Base-by-base conservation (phyloP, 2,329 filamentous ascomycete genomes). In the Colletotrichum eremochloae region DNA sequence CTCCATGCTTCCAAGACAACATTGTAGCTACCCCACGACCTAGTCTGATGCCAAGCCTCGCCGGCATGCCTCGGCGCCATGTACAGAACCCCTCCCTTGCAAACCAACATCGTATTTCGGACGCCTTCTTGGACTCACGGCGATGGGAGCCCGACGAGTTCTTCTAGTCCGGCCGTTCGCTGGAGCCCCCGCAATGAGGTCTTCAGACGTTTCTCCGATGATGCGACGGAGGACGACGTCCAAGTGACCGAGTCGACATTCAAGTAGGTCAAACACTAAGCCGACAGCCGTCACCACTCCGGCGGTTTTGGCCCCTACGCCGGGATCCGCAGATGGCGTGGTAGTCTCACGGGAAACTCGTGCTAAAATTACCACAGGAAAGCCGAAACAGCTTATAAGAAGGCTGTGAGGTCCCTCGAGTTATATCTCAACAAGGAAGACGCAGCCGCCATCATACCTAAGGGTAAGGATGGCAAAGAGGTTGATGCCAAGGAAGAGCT, bases 121-220 rank as follows among this genome's bases (percentile, higher is more conserved):
- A 56, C 71, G 48, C 71, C 56, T 7, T 73, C 57, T 36, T 72
- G 69, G 65, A 46, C 18, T 24, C 67, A 56, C 50, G 55, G 53
- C 24, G 62, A 67, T 40, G 71, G 67, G 48, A 73, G 71, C 56
- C 67, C 67, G 56, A 73, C 56, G 67, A 71, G 38, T 12, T 36
- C 53, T 2, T 38, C 56, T 6, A 71, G 56, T 42, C 71, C 67
- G 44, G n/a, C 33, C 4, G n/a, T 57, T n/a, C 36, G 55, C 14
- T 73, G 67, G 67, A 67, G 63, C 33, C 42, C 71, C 11, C 62
- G 36, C 50, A 76, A 67, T 65, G 74, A 75, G 46, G 36, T 74
- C 24, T 65, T 78, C 31, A 68, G 75, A n/a, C 74, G 76, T n/a
- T 77, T 77, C 57, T 76, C 76, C n/a, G 71, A 76, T 11, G 72